These are phyloP conservation scores for Ascodesmis nigricans DNA, from an alignment of 495 filamentous ascomycete genomes.

Conservation along the genomic window DNA sequence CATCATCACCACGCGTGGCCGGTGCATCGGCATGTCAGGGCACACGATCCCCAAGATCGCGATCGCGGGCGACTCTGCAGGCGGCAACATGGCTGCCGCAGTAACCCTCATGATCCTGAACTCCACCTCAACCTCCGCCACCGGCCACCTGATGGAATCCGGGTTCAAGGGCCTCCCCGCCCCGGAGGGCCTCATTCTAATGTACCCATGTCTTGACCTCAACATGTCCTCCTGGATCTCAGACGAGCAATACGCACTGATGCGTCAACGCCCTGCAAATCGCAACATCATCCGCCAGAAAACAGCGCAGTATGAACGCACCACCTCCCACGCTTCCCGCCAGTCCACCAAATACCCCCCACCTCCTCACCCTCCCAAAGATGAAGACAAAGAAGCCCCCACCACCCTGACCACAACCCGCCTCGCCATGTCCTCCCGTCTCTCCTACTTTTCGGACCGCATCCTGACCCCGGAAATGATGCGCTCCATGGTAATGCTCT, in stretches of 20 bases:
- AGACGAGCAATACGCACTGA: conserved; percentile 87
- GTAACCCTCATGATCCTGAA: conserved; percentile 74
- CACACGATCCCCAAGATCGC: conserved; percentile 46
- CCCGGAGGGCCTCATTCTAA: conserved; percentile 61
- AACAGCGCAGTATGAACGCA: conserved; percentile 33
- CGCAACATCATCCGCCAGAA: conserved; percentile 53
- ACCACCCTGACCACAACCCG: conserved; percentile 45
- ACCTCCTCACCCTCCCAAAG: conserved; percentile 23
- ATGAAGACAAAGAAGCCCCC: conserved; percentile 26
- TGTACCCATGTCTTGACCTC: conserved; percentile 82
- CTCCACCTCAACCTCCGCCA: conserved; percentile 29
- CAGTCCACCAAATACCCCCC: conserved; percentile 19
- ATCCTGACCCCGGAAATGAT: conserved; percentile 95
- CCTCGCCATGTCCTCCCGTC: conserved; percentile 81
- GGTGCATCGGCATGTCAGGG: conserved; percentile 68
- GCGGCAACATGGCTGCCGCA: conserved; percentile 70
- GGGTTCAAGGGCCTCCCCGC: conserved; percentile 33
- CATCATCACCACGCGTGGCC: conserved; percentile 50
- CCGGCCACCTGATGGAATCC: conserved; percentile 29
- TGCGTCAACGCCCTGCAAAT: conserved; percentile 65
- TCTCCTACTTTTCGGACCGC: conserved; percentile 92
- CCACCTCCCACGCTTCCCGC: conserved; percentile 17
- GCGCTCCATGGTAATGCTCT: conserved; percentile 96
- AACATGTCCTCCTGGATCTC: conserved; percentile 99
- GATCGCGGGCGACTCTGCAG: conserved; percentile 77